A percentile compares a stretch with the other conserved stretches of the same genome.
phyloP scores from a whole-genome alignment of 306 rosid genomes.

The Sicyos edulis region DNA sequence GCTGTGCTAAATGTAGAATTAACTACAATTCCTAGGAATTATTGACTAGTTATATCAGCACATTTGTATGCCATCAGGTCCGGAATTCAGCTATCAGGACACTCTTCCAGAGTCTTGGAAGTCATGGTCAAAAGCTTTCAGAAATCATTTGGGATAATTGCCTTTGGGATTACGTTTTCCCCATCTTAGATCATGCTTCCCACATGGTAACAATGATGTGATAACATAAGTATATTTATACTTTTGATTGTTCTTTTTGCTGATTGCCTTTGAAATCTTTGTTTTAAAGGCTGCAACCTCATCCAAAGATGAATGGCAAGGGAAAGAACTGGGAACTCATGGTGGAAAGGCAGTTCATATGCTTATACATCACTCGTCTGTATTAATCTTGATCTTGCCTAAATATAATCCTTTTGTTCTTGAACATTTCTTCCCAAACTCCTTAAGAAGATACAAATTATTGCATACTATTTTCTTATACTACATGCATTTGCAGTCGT shows the following conservation, averaged over 20 bases:
- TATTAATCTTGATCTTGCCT: slow-evolving; percentile 21
- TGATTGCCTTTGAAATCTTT: slow-evolving; percentile 20
- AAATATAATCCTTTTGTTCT: not conserved
- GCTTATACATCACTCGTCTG: slow-evolving; percentile 97
- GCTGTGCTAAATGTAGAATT: slow-evolving; percentile 4
- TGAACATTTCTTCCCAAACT: slow-evolving; percentile 13
- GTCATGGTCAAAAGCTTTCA: slow-evolving; percentile 89
- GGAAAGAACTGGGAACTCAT: slow-evolving; percentile 97
- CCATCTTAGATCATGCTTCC: slow-evolving; percentile 78
- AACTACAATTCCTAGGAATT: not conserved
- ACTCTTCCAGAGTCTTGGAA: slow-evolving; percentile 85
- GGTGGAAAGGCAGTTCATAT: slow-evolving; percentile 97
- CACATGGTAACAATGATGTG: slow-evolving; percentile 68
- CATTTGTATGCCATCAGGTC: slow-evolving; percentile 47
- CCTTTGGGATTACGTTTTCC: slow-evolving; percentile 93
- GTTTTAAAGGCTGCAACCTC: slow-evolving; percentile 79
- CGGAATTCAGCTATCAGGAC: slow-evolving; percentile 93
- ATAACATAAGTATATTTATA: slow-evolving; percentile 13
- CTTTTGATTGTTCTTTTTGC: not conserved
- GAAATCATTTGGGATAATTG: slow-evolving; percentile 90
- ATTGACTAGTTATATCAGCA: not conserved
- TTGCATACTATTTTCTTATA: not conserved
- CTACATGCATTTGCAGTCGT: slow-evolving; percentile 64
- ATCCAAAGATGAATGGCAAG: slow-evolving; percentile 95
- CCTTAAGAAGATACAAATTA: slow-evolving; percentile 1